A percentile compares a stretch with the other conserved stretches of the same genome.
Conservation (phyloP, 1,284 basidiomycete genomes). For the Irpex sp. region DNA sequence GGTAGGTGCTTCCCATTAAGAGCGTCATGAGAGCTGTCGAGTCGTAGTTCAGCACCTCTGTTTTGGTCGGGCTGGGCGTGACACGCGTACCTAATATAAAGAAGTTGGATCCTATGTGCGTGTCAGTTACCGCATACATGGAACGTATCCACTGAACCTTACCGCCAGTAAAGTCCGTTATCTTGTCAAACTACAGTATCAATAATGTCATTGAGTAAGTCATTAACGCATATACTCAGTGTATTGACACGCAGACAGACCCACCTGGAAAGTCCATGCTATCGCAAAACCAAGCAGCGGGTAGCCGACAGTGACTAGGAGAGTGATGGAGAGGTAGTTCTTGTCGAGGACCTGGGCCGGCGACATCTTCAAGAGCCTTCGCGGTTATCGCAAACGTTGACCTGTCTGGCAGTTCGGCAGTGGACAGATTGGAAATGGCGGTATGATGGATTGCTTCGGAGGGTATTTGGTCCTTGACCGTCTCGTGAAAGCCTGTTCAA, state of each 20-base stretch:
- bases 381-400: not conserved
- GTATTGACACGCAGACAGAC: not conserved
- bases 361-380: slow-evolving; percentile 1
- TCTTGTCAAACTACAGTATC: slow-evolving; percentile 58
- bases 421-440: not conserved
- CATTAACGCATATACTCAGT: no score
- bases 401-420: not conserved
- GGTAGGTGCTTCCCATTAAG: slow-evolving; percentile 50
- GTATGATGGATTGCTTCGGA: not conserved
- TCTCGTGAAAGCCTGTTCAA: no score
- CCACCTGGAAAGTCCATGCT: slow-evolving; percentile 57
- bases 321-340: slow-evolving; percentile 64
- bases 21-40: slow-evolving; percentile 48
- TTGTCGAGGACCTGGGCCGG: slow-evolving; percentile 55
- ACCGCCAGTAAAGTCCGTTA: slow-evolving; percentile 68
- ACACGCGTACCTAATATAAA: slow-evolving; percentile 57
- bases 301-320: slow-evolving; percentile 65
- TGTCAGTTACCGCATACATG: not conserved
- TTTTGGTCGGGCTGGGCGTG: not conserved
- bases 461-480: no score
- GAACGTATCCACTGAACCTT: slow-evolving; percentile 14
- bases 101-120: slow-evolving; percentile 56
- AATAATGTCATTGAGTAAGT: not conserved
- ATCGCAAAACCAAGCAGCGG: slow-evolving; percentile 67
- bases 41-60: not conserved